Evolutionary conservation across 768 basidiomycete genomes (phyloP), one percentile per base, ranked within the genome.

Genomic region (Trametes punicea): DNA sequence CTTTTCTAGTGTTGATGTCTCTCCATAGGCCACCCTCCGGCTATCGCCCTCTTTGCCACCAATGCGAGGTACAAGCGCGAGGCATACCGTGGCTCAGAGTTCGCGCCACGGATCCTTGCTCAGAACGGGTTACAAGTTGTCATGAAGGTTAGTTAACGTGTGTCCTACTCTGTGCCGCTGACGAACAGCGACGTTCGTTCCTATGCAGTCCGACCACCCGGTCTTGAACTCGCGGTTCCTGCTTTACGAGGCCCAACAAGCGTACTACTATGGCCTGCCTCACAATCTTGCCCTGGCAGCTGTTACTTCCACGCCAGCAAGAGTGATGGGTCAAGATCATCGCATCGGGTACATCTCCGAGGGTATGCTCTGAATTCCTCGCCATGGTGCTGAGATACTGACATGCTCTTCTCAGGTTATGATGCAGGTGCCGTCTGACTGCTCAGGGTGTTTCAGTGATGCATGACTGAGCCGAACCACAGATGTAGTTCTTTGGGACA

Each of bases 41-140:
- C 88, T 2, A 75, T 85, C 36, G 92, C 93, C 2, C 69, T 96
- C 38, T 93, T 93, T 57, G 87, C 90, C 3, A 91, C 86, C 33
- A 87, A 86, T 65, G 81, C 86, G 62, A 75, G 85, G 75, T 84
- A 72, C 59, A 87, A 86, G 71, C 75, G 79, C 13, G 83, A 84
- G 62, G 77, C 87, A 0, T 87, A 82, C 63, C 72, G 84, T 11
- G 84, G 81, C 3, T 81, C 82, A 2, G 84, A 87, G 61, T 87
- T 82, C 57, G 84, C 85, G 2, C 75, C 82, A 1, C 77, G 78
- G 45, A 80, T 87, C 54, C 70, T 88, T 8, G 71, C 80, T 0
- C 80, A 85, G 40, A 73, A 78, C 9, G 82, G 80, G 3, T 71
- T 87, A 40, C 70, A 75, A 6, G 81, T 87, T 6, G 74, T 78